Evolutionary conservation across 768 basidiomycete genomes (phyloP), one percentile per base, ranked within the genome.

Genomic region (Boletus insuetus): DNA sequence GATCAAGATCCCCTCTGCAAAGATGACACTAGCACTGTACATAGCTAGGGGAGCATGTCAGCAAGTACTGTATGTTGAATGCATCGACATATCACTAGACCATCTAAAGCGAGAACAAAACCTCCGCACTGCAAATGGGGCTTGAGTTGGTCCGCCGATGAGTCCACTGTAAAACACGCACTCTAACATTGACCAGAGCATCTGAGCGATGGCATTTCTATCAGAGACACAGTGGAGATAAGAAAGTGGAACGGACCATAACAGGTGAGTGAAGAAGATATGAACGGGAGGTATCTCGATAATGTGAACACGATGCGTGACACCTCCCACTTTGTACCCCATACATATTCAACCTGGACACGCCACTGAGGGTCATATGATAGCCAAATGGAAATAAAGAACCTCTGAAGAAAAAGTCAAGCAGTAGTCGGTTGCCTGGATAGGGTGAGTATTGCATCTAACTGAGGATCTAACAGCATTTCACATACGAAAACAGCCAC

Each of bases 251-350:
- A 56, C 58, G 3, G 9, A 64, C 67, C 47, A 46, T 62, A 67
- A 31, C 61, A 61, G 12, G 59, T 54, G n/a, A 64, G 35, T 0
- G 54, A 51, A 16, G 59, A 52, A 12, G 61, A 38, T 47, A 68
- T 3, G 32, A 68, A 63, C 26, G 69, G 49, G 35, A 70, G 49
- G 51, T 70, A 70, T 58, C 67, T 68, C 43, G 68, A 51, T 10
- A 68, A 7, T 6, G 66, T 63, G 46, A 68, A 68, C 17, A 70
- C 50, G 22, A 61, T 35, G 35, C 66, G 66, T 34, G 68, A 35
- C 7, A 22, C 20, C n/a, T 50, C 56, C 67, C 67, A 70, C 35
- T 52, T 63, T 9, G 61, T 56, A 12, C 64, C 59, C 66, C 68
- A 68, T 13, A 65, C 54, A 46, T 58, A 46, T 49, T 55, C 54